Conservation (phyloP, 2,329 filamentous ascomycete species). For the Nemania serpens region DNA sequence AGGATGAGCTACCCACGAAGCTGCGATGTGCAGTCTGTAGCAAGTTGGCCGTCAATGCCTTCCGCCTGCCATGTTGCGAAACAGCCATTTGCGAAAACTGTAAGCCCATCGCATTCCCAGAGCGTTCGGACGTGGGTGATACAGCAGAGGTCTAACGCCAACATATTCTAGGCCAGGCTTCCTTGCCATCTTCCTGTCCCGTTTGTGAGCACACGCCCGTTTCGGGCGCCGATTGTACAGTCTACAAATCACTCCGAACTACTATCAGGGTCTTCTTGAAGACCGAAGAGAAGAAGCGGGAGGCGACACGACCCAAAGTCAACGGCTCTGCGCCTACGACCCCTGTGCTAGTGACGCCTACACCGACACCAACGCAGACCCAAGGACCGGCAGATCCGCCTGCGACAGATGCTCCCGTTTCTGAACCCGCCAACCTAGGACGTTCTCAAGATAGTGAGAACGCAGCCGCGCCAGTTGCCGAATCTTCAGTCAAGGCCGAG, state of each 20-base stretch:
- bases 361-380: slow-evolving; percentile 42
- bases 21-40: slow-evolving; percentile 93
- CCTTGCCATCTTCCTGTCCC: slow-evolving; percentile 79
- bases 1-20: slow-evolving; percentile 93
- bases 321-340: slow-evolving; percentile 48
- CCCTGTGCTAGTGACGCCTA: slow-evolving; percentile 49
- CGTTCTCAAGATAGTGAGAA: slow-evolving; percentile 22
- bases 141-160: background rate
- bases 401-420: slow-evolving; percentile 23
- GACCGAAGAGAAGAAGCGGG: slow-evolving; percentile 87
- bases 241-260: slow-evolving; percentile 87
- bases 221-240: slow-evolving; percentile 81
- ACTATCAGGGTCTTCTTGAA: slow-evolving; percentile 91
- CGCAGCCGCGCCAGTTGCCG: background rate
- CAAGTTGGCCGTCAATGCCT: slow-evolving; percentile 87
- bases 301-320: slow-evolving; percentile 61
- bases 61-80: slow-evolving; percentile 91
- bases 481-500: slow-evolving; percentile 13
- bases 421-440: slow-evolving; percentile 20
- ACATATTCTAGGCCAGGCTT: slow-evolving; percentile 68
- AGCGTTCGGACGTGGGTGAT: background rate
- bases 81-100: slow-evolving; percentile 91
- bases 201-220: slow-evolving; percentile 93
- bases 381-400: slow-evolving; percentile 33
- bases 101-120: slow-evolving; percentile 51